Base-by-base conservation (phyloP, 495 filamentous ascomycete species). In the Aspergillus homomorphus region DNA sequence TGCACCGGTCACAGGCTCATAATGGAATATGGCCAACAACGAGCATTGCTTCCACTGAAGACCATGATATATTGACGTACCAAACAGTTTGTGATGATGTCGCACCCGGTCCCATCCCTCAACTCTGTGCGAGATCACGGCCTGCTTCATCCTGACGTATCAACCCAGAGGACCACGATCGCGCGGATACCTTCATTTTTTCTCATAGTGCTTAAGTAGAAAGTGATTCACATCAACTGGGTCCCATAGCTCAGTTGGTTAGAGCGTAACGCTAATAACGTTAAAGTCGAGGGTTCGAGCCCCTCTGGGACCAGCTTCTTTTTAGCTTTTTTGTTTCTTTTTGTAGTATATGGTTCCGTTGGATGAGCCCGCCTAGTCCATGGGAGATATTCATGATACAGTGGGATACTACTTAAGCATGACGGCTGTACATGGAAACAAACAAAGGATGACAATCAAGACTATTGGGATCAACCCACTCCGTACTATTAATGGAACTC, bases 241-340 rank as follows among this genome's bases (percentile, higher is more conserved):
- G 45, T 51, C 48, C 48, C 48, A 51, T 51, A 51, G 48, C 48
- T 51, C 48, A 51, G 48, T 51, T 51, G 48, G 48, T 51, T 51
- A 51, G 48, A 51, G 48, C 48, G 48, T 51, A 51, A 51, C 48
- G 48, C 48, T 51, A 51, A 51, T 51, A 51, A 51, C 48, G 48
- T 51, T 51, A 51, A 51, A 51, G 48, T 51, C 48, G 48, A 51
- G 48, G 48, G 48, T 51, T 51, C 48, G 48, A 51, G 21, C 48
- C 48, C 48, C 48, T 51, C 48, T 51, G 48, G 48, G 48, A 51
- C 48, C 48, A 51, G n/a, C 22, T 51, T 16, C 19, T 51, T 51
- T 26, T 28, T 51, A 14, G 2, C 10, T 19, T 51, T 3, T n/a
- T 30, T 22, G 3, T 30, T 28, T 28, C 16, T 16, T 33, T 18